Conservation (phyloP, 2,329 filamentous ascomycete genomes). For the Fusarium agapanthi region DNA sequence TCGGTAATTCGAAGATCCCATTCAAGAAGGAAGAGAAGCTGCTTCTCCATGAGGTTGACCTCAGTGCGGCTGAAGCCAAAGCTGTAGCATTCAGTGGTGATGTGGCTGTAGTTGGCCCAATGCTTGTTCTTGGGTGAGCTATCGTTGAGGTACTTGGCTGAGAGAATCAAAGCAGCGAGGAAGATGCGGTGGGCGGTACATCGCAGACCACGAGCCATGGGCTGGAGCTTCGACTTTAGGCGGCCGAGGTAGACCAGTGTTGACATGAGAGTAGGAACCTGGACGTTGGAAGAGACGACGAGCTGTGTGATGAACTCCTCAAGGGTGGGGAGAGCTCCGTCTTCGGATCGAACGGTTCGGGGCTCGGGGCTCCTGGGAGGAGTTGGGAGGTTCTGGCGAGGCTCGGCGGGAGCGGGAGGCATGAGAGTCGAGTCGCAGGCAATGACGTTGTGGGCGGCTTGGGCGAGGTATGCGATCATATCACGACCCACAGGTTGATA, state of each 20-base stretch:
- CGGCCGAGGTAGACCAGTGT: conserved; percentile 92
- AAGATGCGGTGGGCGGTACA: conserved; percentile 99
- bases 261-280: conserved; percentile 97
- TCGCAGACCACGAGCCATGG: conserved; percentile 93
- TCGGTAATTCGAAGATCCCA: conserved; percentile 91
- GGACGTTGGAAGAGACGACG: conserved; percentile 92
- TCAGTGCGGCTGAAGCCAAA: conserved; percentile 96
- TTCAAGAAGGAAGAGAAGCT: conserved; percentile 91
- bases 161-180: conserved; percentile 82
- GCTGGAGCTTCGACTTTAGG: conserved; percentile 84
- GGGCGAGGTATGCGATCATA: conserved; percentile 81
- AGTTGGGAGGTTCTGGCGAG: conserved; percentile 54
- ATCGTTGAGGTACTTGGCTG: conserved; percentile 98
- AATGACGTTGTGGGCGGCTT: conserved; percentile 80
- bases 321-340: conserved; percentile 75
- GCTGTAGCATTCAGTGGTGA: conserved; percentile 69
- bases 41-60: conserved; percentile 99
- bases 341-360: conserved; percentile 56
- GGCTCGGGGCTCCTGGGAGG: conserved; percentile 62
- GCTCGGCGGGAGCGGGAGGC: conserved; percentile 52
- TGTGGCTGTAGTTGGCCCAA: conserved; percentile 92
- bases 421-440: conserved; percentile 74
- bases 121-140: conserved; percentile 99
- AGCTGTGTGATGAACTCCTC: conserved; percentile 93
- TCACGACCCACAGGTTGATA: conserved; percentile 76